Conservation (phyloP, 140 eudicot species). For the Senecio squalidus region DNA sequence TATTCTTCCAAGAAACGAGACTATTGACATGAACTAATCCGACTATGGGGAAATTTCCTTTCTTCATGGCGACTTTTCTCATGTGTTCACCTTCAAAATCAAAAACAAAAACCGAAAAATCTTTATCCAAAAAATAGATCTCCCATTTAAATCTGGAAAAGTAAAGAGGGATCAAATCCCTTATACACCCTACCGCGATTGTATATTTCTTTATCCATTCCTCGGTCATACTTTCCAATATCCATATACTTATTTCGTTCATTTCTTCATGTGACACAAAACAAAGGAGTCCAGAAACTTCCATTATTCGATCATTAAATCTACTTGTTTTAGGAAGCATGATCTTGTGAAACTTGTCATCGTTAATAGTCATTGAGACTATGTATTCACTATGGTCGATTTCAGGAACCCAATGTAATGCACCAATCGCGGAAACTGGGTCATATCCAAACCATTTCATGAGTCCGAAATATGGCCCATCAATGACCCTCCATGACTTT, state of each 20-base stretch:
- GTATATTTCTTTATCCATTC: slow-evolving; percentile 40
- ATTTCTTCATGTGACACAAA: slow-evolving; percentile 37
- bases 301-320: slow-evolving; percentile 38
- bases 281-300: slow-evolving; percentile 34
- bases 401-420: slow-evolving; percentile 50
- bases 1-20: slow-evolving; percentile 41
- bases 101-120: slow-evolving; percentile 27
- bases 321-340: slow-evolving; percentile 33
- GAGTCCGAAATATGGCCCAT: slow-evolving; percentile 49
- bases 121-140: slow-evolving; percentile 35
- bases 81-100: slow-evolving; percentile 24
- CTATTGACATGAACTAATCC: slow-evolving; percentile 46
- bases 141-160: slow-evolving; percentile 30
- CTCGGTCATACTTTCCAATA: slow-evolving; percentile 24
- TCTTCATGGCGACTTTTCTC: slow-evolving; percentile 24
- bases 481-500: slow-evolving; percentile 39
- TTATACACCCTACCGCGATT: slow-evolving; percentile 26
- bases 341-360: slow-evolving; percentile 42
- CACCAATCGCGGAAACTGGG: slow-evolving; percentile 40
- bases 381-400: slow-evolving; percentile 34
- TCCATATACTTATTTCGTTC: slow-evolving; percentile 43
- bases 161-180: slow-evolving; percentile 45
- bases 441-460: slow-evolving; percentile 36
- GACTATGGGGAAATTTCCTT: neutral
- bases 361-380: slow-evolving; percentile 34